Percentiles rank a stretch among this genome's conserved stretches.
phyloP scores from a whole-genome alignment of 306 rosid genomes.

The Notholithocarpus densiflorus region DNA sequence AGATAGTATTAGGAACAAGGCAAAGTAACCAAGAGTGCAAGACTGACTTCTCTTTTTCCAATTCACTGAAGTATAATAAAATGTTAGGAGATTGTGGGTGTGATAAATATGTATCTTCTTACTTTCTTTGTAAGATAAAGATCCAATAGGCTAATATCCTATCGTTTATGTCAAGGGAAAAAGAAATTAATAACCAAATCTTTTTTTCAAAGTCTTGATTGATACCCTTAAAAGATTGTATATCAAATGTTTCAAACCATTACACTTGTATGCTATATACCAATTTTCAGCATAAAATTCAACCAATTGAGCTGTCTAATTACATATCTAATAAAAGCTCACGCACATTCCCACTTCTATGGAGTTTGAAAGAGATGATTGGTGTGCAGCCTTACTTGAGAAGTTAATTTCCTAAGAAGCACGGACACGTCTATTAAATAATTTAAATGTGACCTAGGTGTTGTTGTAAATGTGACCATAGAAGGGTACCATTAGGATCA shows the following conservation, averaged over 20 bases:
- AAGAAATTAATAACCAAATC: neutral
- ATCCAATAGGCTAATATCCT: no score
- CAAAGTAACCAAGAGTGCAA: neutral
- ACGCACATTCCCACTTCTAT: no score
- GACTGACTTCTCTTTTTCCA: neutral
- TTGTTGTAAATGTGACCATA: no score
- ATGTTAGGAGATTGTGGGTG: neutral
- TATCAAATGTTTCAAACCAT: neutral
- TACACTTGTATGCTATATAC: neutral
- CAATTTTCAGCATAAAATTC: neutral
- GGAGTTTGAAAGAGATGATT: no score
- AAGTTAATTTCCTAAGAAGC: no score
- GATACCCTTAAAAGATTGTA: neutral
- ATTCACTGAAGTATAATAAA: neutral
- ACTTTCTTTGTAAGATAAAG: neutral
- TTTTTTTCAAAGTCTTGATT: neutral
- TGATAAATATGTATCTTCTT: neutral
- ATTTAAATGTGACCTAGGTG: no score
- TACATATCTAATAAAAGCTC: no score
- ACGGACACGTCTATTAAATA: no score
- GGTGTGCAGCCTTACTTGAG: no score
- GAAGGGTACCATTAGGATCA: no score
- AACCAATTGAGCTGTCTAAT: neutral
- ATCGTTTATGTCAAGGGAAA: no score
- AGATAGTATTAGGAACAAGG: conserved; percentile 28